phyloP scores from a whole-genome alignment of 179 eudicot genomes.

The Spinacia oleracea region DNA sequence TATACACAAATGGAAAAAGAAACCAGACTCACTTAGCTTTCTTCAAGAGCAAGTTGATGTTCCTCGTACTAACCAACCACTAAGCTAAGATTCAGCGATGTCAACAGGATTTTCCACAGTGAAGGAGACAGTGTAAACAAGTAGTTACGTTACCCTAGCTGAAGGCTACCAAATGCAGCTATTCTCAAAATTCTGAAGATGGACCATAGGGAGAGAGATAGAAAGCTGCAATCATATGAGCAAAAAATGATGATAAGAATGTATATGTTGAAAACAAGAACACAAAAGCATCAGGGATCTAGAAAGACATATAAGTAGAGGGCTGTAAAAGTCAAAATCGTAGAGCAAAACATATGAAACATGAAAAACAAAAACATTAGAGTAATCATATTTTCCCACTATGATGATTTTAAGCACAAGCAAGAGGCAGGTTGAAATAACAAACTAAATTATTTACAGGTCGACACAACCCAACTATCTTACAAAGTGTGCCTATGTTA shows the following conservation, averaged over 20 bases:
- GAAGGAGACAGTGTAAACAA: no score
- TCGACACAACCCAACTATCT: background rate
- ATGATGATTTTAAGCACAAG: background rate
- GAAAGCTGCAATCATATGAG: slow-evolving; percentile 2
- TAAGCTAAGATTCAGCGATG: background rate
- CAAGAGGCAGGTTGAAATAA: background rate
- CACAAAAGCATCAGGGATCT: background rate
- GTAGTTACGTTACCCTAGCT: no score
- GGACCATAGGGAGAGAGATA: background rate
- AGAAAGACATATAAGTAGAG: background rate
- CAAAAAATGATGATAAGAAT: background rate
- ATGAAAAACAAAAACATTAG: background rate
- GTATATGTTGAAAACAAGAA: background rate
- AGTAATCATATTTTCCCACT: background rate
- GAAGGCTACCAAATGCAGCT: slow-evolving; percentile 3
- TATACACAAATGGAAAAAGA: background rate
- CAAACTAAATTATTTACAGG: background rate
- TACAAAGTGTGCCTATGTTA: background rate
- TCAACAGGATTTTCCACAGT: background rate
- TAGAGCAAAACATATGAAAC: background rate
- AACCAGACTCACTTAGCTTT: background rate
- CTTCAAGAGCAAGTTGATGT: background rate
- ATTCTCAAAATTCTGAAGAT: background rate
- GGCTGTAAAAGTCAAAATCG: background rate
- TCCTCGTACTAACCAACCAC: background rate